Evolutionary conservation across 352 stramenopile genomes (phyloP).

Genomic region (Phytophthora pisi): DNA sequence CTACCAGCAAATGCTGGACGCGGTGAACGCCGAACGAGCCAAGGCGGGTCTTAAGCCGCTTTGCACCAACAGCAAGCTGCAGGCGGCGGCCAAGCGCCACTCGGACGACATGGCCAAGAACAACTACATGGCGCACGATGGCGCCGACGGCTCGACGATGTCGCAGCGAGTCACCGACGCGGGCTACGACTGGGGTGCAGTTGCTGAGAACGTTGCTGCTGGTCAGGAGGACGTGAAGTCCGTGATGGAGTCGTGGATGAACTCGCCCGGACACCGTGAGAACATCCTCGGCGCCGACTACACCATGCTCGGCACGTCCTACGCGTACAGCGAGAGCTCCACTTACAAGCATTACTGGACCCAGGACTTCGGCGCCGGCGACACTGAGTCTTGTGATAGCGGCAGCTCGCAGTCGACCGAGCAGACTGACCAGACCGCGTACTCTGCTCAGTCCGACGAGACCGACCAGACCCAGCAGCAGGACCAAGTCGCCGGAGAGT

Average conservation of each 20-base stretch:
- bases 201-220: constrained; percentile 65
- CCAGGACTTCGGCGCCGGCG: constrained; percentile 53
- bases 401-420: constrained; percentile 18
- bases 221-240: constrained; percentile 49
- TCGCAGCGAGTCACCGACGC: constrained; percentile 43
- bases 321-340: constrained; percentile 34
- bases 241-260: constrained; percentile 72
- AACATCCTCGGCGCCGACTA: constrained; percentile 54
- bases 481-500: constrained; percentile 23
- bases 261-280: constrained; percentile 50
- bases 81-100: constrained; percentile 31
- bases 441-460: background rate
- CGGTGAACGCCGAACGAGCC: constrained; percentile 54
- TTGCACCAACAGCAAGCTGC: constrained; percentile 53
- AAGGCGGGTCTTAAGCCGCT: constrained; percentile 44
- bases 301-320: constrained; percentile 45
- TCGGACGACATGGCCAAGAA: constrained; percentile 53
- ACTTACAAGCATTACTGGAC: constrained; percentile 67
- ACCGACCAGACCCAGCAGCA: constrained; percentile 33
- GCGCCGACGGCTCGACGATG: constrained; percentile 53
- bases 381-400: constrained; percentile 38
- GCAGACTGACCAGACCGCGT: constrained; percentile 11
- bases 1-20: constrained; percentile 35
- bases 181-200: constrained; percentile 54
- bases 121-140: constrained; percentile 61